Conservation (phyloP, 768 basidiomycete genomes). For the Boletus tomentosulus region DNA sequence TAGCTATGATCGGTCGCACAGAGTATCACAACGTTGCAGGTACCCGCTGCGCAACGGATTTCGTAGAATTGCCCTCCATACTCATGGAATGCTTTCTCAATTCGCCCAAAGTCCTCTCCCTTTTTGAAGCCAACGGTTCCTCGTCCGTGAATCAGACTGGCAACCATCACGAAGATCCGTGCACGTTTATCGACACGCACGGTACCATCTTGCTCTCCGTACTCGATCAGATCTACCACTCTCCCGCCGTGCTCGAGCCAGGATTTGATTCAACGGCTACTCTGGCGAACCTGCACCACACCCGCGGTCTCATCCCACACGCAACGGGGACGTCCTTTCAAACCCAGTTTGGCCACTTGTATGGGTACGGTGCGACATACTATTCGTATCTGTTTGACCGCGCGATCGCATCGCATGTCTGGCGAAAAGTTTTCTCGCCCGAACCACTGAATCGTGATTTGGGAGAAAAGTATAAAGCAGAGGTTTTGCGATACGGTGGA, state of each 20-base stretch:
- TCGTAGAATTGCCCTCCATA: conserved; percentile 96
- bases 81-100: conserved; percentile 98
- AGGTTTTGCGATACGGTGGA: conserved; percentile 79
- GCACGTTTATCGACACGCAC: conserved; percentile 83
- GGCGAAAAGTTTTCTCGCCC: conserved; percentile 64
- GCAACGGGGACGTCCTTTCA: conserved; percentile 88
- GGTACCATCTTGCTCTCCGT: conserved; percentile 85
- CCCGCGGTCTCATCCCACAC: conserved; percentile 76
- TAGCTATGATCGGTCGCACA: conserved; percentile 97
- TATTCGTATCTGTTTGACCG: conserved; percentile 97
- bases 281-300: conserved; percentile 56
- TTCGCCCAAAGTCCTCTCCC: conserved; percentile 75
- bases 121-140: conserved; percentile 60
- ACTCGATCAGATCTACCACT: conserved; percentile 90
- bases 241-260: conserved; percentile 48
- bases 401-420: conserved; percentile 92
- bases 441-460: conserved; percentile 66
- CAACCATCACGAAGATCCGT: conserved; percentile 73
- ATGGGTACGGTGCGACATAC: conserved; percentile 96
- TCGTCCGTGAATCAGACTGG: conserved; percentile 44
- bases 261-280: conserved; percentile 72
- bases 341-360: conserved; percentile 92
- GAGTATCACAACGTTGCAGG: conserved; percentile 98
- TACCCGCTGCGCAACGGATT: conserved; percentile 96
- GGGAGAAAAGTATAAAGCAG: conserved; percentile 78